Conservation (phyloP, 2,329 filamentous ascomycete genomes). For the Fusarium sp. region DNA sequence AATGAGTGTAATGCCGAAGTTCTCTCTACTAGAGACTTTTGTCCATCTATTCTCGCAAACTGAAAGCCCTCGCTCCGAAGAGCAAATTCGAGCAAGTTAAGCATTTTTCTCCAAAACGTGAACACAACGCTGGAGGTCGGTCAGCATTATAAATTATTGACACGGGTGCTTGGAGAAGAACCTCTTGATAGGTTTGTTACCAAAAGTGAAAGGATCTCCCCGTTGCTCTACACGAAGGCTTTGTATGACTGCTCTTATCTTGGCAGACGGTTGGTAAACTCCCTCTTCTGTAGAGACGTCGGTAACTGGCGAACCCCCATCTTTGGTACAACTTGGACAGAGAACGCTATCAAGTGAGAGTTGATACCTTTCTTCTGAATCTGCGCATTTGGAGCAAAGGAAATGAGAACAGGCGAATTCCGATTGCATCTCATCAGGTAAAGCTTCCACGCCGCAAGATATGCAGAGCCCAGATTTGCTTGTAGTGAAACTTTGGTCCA, state of each 20-base stretch:
- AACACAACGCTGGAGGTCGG: accelerated
- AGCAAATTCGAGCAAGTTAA: neutral
- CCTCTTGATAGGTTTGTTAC: neutral
- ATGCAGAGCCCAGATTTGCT: neutral
- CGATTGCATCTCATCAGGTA: accelerated
- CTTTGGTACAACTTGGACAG: neutral
- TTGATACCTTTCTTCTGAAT: neutral
- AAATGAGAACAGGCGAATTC: neutral
- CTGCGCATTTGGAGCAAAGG: neutral
- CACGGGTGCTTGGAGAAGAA: neutral
- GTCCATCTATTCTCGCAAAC: neutral
- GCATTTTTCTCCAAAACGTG: neutral
- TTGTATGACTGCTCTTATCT: neutral
- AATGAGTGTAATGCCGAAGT: neutral
- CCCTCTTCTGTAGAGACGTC: accelerated
- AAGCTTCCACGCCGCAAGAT: neutral
- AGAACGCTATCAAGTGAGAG: neutral
- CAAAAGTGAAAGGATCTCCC: accelerated
- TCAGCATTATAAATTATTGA: neutral
- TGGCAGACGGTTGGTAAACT: neutral
- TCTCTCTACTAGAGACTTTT: neutral
- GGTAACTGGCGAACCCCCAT: accelerated
- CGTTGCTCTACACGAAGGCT: neutral
- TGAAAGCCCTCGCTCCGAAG: accelerated
- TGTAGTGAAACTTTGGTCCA: accelerated